Evolutionary conservation across 2,329 filamentous ascomycete species (phyloP).

Genomic region (Colletotrichum kahawae): DNA sequence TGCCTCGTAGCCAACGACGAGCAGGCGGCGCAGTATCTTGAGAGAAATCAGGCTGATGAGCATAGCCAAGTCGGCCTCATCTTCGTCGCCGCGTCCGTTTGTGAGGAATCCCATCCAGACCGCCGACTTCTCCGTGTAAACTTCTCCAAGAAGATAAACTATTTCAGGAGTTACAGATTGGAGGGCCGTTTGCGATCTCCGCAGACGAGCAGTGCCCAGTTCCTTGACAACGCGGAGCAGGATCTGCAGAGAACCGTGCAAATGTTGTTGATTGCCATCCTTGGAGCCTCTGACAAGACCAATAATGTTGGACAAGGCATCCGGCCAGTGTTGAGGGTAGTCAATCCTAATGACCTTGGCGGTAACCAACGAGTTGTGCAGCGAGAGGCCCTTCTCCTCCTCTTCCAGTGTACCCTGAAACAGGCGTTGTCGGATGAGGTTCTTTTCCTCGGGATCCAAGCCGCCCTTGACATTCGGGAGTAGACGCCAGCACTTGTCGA

Average conservation of each 20-base stretch:
- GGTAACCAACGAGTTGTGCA: conserved; percentile 87
- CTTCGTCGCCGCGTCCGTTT: conserved; percentile 62
- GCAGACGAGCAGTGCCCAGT: conserved; percentile 78
- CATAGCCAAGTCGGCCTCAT: conserved; percentile 67
- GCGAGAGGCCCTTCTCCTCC: conserved; percentile 73
- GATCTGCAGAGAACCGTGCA: conserved; percentile 76
- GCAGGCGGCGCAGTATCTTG: conserved; percentile 78
- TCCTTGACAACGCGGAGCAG: conserved; percentile 91
- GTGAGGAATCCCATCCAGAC: conserved; percentile 70
- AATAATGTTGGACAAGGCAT: conserved; percentile 65
- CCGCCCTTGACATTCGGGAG: conserved; percentile 64
- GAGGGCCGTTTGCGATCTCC: conserved; percentile 75
- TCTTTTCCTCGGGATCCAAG: conserved; percentile 77
- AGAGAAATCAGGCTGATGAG: conserved; percentile 79
- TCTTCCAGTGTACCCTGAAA: conserved; percentile 81
- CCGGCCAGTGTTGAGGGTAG: conserved; percentile 85
- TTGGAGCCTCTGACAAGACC: conserved; percentile 65
- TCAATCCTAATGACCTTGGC: conserved; percentile 91
- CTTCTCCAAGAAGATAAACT: conserved; percentile 76
- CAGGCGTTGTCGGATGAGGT: conserved; percentile 74
- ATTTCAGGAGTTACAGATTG: conserved; percentile 83
- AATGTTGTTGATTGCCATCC: conserved; percentile 65
- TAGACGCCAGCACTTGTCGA: conserved; percentile 91
- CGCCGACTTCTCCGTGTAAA: conserved; percentile 77
- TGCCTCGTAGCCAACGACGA: conserved; percentile 82